Evolutionary conservation across 163 green algal species (phyloP), one percentile per base, ranked within the genome.

Genomic region (Scenedesmus sp.): DNA sequence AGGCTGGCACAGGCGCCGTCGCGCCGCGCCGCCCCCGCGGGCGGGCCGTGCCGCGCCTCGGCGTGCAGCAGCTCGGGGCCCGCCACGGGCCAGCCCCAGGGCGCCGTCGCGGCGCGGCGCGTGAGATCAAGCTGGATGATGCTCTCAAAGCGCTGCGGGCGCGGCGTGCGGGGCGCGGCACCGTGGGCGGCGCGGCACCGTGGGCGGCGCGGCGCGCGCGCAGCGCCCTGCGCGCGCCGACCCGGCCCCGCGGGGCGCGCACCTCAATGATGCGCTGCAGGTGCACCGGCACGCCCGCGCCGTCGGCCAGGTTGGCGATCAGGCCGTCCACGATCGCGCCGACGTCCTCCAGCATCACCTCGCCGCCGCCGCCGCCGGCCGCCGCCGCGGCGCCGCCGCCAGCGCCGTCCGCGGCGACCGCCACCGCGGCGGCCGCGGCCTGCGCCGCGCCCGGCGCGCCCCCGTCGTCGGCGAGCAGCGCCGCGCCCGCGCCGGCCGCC

Each of bases 241-340:
- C n/a, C n/a, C n/a, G n/a, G n/a, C n/a, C n/a, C n/a, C n/a, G n/a
- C n/a, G n/a, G n/a, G n/a, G n/a, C n/a, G n/a, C n/a, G n/a, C n/a
- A n/a, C n/a, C 67, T 77, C 69, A n/a, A 77, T 77, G 39, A 77
- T 77, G 34, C 69, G 53, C 34, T 77, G 69, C 15, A 77, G n/a
- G 26, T 77, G 69, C 54, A 67, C 22, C 0, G 69, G 69, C 5
- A 77, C 54, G n/a, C n/a, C n/a, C 15, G 44, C 42, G 1, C 69
- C 69, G 5, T 77, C 69, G 14, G 66, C 53, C 50, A 77, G 31
- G 50, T 77, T 77, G 45, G 53, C 69, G 0, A 77, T 58, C 50
- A 77, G 28, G 24, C 69, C 69, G 31, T 77, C 69, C 36, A 77
- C 69, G 33, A 77, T 77, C 2, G 54, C 54, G 11, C 69, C 69